phyloP scores from a whole-genome alignment of 495 filamentous ascomycete species.

The Chaetomium tenue region DNA sequence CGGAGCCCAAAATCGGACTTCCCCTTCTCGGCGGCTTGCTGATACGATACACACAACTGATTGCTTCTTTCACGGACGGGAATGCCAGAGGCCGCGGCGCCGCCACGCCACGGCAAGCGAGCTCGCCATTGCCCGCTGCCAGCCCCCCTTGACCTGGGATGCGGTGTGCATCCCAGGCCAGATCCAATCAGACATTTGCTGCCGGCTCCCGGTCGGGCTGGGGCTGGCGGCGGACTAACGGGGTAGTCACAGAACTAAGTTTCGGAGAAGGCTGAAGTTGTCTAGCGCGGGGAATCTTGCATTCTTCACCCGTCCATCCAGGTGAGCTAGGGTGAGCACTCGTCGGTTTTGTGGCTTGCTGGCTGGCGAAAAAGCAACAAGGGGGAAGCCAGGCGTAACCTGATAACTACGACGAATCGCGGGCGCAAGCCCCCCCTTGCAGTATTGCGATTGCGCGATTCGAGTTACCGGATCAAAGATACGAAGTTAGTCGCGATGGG shows the following conservation, averaged over 20 bases:
- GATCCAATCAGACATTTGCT: not conserved
- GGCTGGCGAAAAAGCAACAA: too few species aligned
- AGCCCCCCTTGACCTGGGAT: not conserved
- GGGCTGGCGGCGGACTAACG: too few species aligned
- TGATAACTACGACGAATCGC: too few species aligned
- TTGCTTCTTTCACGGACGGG: not conserved
- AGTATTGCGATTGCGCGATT: too few species aligned
- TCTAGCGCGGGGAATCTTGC: not conserved
- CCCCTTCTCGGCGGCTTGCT: slow-evolving; percentile 6
- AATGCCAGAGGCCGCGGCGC: not conserved
- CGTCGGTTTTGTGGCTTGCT: too few species aligned
- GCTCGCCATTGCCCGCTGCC: not conserved
- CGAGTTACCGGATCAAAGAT: too few species aligned
- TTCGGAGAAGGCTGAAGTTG: not conserved
- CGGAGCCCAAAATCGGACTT: slow-evolving; percentile 2
- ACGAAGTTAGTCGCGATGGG: not conserved
- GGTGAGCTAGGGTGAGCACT: too few species aligned
- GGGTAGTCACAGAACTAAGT: too few species aligned
- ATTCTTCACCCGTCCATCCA: too few species aligned
- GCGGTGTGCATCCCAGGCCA: not conserved
- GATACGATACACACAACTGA: not conserved
- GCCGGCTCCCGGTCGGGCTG: not conserved
- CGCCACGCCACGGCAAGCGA: not conserved
- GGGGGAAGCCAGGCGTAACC: too few species aligned
- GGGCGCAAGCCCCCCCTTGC: too few species aligned